Evolutionary conservation across 306 rosid species (phyloP).

Genomic region (Citrullus colocynthis): DNA sequence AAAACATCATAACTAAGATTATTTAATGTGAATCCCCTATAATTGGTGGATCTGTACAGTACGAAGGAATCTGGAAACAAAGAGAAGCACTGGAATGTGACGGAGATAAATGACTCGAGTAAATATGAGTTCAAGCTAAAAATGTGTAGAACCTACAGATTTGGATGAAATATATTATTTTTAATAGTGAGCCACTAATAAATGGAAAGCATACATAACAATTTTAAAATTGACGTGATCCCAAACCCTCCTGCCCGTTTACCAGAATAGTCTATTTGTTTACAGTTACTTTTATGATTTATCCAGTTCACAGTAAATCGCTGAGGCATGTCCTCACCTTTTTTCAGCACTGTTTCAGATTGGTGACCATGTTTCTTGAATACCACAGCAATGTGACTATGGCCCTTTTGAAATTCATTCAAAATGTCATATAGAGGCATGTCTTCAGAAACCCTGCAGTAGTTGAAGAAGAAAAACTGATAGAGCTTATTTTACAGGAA

Average conservation of each 20-base stretch:
- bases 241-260: not conserved
- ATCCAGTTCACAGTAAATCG: not conserved
- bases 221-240: not conserved
- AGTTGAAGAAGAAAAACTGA: not conserved
- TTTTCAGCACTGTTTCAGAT: slow-evolving; percentile 22
- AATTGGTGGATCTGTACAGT: not conserved
- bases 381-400: slow-evolving; percentile 97
- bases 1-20: not conserved
- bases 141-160: not conserved
- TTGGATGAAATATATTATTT: not conserved
- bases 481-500: not conserved
- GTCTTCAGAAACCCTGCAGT: slow-evolving; percentile 78
- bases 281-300: not conserved
- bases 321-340: slow-evolving; percentile 28
- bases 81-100: not conserved
- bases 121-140: not conserved
- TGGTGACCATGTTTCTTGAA: slow-evolving; percentile 36
- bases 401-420: slow-evolving; percentile 96
- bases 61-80: not conserved
- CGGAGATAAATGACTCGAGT: not conserved
- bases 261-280: not conserved
- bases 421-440: slow-evolving; percentile 94
- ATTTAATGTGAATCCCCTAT: not conserved
- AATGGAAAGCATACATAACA: not conserved
- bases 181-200: not conserved